A percentile compares a stretch with the other conserved stretches of the same genome.
phyloP scores from a whole-genome alignment of 2,329 filamentous ascomycete species.

The Pseudonectria foliicola region DNA sequence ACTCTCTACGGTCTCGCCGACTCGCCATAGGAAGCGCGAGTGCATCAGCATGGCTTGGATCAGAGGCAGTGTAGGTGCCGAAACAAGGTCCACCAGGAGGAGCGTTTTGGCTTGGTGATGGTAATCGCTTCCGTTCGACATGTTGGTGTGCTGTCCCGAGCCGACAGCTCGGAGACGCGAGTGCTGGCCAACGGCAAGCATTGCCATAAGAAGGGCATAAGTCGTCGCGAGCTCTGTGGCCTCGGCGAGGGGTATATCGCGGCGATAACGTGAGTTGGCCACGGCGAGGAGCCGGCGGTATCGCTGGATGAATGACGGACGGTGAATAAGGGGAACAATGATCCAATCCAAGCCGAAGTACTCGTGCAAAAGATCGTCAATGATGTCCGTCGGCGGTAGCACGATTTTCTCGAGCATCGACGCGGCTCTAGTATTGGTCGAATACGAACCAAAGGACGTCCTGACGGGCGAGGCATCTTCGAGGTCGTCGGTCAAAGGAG shows the following conservation, averaged over 20 bases:
- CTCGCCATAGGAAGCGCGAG: conserved; percentile 15
- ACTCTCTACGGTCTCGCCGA: conserved; percentile 13
- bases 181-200: conserved; percentile 19
- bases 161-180: conserved; percentile 5
- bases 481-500: conserved; percentile 21
- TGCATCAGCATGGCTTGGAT: conserved; percentile 20
- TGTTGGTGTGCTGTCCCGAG: conserved; percentile 2
- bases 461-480: conserved; percentile 15
- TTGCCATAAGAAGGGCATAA: conserved; percentile 17
- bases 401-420: conserved; percentile 22
- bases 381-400: conserved; percentile 17
- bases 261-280: conserved; percentile 20
- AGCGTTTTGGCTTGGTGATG: conserved; percentile 18
- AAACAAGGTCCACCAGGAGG: conserved; percentile 15
- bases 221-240: conserved; percentile 20
- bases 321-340: conserved; percentile 17
- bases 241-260: conserved; percentile 20
- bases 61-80: conserved; percentile 14
- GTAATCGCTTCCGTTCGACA: conserved; percentile 14
- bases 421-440: conserved; percentile 20
- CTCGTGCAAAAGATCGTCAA: conserved; percentile 19
- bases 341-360: conserved; percentile 21
- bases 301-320: conserved; percentile 16
- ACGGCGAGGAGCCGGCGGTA: conserved; percentile 22
- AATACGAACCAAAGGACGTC: conserved; percentile 21